Conservation (phyloP, 176 grass and related monocot species). For the barley (Hordeum vulgare) region MorexV3_pseudomolecules_assembly NC_058520.1:430200870-430201369, state of each 20-base stretch:
- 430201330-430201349: conserved; percentile 89
- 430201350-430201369: conserved; percentile 76
- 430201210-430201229: conserved; percentile 10
- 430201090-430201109: conserved; percentile 68
- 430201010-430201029: background rate
- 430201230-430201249: background rate
- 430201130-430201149: conserved; percentile 51
- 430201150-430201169: conserved; percentile 11
- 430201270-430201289: conserved; percentile 99
- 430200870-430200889: background rate
- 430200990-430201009: background rate
- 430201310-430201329: conserved; percentile 83
- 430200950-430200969: background rate
- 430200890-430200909: conserved; percentile 1
- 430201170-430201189: conserved; percentile 5
- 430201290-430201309: conserved; percentile 99
- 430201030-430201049: conserved; percentile 28
- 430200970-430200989: background rate
- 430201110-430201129: conserved; percentile 79
- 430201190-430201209: conserved; percentile 4
- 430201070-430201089: conserved; percentile 87
- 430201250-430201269: conserved; percentile 95
- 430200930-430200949: background rate
- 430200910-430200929: background rate
- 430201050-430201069: conserved; percentile 76